These are phyloP conservation scores for Populus euphratica DNA, from an alignment of 345 rosid genomes.

Conservation along the genomic window DNA sequence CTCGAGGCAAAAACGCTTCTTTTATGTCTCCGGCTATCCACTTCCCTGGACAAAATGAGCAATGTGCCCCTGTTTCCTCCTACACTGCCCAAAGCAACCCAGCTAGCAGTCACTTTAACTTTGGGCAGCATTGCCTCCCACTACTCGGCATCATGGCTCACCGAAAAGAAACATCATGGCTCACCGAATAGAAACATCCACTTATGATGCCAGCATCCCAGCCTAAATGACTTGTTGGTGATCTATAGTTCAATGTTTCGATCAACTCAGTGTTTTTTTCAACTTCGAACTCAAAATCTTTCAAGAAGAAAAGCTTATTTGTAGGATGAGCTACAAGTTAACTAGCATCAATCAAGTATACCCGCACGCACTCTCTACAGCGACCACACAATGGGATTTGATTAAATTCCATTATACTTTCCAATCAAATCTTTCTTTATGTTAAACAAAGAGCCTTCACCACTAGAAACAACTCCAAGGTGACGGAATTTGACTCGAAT, in stretches of 20 bases:
- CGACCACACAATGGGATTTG: too few species aligned
- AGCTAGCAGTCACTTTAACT: background rate
- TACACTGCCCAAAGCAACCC: background rate
- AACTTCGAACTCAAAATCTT: too few species aligned
- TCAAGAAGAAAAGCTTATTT: too few species aligned
- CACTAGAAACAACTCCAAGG: too few species aligned
- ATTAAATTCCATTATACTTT: too few species aligned
- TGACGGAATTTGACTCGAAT: too few species aligned
- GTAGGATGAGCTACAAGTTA: too few species aligned
- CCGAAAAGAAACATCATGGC: background rate
- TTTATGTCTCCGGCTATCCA: conserved; percentile 15
- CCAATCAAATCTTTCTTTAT: too few species aligned
- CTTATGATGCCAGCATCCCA: background rate
- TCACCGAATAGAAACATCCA: background rate
- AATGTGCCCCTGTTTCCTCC: background rate
- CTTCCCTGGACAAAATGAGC: conserved; percentile 7
- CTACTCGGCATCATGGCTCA: background rate
- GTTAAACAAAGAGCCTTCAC: too few species aligned
- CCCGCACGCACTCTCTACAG: too few species aligned
- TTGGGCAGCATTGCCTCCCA: background rate
- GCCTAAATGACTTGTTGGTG: background rate
- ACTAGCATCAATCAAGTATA: too few species aligned
- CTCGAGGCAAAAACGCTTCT: conserved; percentile 17
- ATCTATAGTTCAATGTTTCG: background rate
- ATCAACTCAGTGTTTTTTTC: background rate